Conservation (phyloP, 306 rosid species). For the Pterocarpus macrocarpus region DNA sequence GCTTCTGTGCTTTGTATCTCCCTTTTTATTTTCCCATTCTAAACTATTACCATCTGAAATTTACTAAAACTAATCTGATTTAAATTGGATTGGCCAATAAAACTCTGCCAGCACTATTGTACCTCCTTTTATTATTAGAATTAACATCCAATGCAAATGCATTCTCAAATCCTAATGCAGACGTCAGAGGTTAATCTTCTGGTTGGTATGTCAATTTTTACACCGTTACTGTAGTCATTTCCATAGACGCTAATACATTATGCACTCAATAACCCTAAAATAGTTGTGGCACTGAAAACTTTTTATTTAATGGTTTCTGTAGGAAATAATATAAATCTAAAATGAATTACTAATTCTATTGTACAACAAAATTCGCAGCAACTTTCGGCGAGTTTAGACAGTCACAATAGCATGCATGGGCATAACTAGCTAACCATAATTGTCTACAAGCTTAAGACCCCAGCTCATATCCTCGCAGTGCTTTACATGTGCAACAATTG, state of each 20-base stretch:
- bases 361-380: constrained; percentile 39
- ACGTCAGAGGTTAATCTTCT: no score
- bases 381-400: constrained; percentile 8
- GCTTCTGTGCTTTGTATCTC: no score
- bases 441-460: constrained; percentile 78
- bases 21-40: no score
- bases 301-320: not conserved
- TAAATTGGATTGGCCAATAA: no score
- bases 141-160: no score
- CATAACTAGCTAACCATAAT: constrained; percentile 20
- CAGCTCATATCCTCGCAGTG: constrained; percentile 90
- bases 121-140: no score
- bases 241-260: not conserved
- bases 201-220: no score
- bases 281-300: not conserved
- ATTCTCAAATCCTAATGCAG: no score
- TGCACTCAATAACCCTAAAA: not conserved
- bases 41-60: no score
- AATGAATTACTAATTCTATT: constrained; percentile 32
- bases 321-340: not conserved
- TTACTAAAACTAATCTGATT: no score
- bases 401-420: not conserved
- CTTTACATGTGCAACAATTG: constrained; percentile 70
- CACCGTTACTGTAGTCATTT: no score
- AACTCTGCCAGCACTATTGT: no score